Evolutionary conservation across 139 green algal species (phyloP), one percentile per base, ranked within the genome.

Genomic region (Deuterostichococcus epilithicus): DNA sequence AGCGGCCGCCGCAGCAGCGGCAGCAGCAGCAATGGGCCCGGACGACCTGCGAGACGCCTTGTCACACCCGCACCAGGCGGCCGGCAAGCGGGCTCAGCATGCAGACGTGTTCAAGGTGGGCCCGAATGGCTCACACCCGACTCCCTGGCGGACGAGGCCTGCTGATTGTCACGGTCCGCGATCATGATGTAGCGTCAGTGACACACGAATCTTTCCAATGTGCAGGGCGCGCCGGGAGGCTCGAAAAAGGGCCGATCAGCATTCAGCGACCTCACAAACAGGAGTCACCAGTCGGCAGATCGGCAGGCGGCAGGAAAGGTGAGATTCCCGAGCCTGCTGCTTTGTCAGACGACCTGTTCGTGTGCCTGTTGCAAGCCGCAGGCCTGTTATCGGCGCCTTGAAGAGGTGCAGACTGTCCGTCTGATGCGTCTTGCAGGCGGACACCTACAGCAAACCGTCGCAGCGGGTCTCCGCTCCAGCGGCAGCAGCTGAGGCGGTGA

Each of bases 201-300:
- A 23, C 52, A 30, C 18, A 63, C 52, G 28, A 13, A 28, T 3
- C 28, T 63, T 3, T 5, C 52, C 52, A 30, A n/a, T 28, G 8
- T 20, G 52, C 52, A 63, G 52, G 52, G 18, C 26, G 60, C 77
- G 10, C 37, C 42, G 33, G 72, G 42, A 28, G 78, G 65, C 8
- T 6, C 45, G 34, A 82, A 78, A 68, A 78, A 78, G n/a, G 65
- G 45, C 30, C 32, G 78, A 52, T 34, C 78, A 35, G 78, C 78
- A 15, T 82, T 82, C 70, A 45, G n/a, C 45, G 78, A 82, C 42
- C 44, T 82, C 35, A 82, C 78, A n/a, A 82, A 82, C 35, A 45
- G 36, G 26, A n/a, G n/a, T 2, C 44, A 59, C 38, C 36, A 38
- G 1, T 8, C 66, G 25, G 30, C 32, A 59, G 10, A 1, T 1